Evolutionary conservation across 192 early-diverging fungal species (phyloP).

Genomic region (Dispira parvispora): DNA sequence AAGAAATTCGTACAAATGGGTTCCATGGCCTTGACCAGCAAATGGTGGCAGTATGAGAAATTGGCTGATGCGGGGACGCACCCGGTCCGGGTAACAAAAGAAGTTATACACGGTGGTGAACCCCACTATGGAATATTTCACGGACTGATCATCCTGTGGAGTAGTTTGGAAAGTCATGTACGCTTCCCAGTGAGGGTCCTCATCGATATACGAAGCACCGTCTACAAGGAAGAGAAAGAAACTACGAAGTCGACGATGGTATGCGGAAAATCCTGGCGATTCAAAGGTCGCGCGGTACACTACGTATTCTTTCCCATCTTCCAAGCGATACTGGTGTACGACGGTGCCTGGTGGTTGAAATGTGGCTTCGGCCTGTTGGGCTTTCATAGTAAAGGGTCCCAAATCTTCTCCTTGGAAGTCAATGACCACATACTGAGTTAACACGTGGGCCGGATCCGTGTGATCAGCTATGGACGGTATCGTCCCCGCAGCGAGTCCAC

Average conservation of each 20-base stretch:
- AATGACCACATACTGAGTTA: not conserved
- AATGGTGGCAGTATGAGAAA: conserved; percentile 85
- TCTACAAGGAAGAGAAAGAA: conserved; percentile 80
- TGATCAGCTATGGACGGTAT: not conserved
- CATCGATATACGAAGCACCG: conserved; percentile 73
- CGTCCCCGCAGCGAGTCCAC: not conserved
- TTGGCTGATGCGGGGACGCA: conserved; percentile 82
- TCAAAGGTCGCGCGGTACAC: conserved; percentile 34
- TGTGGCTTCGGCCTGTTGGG: conserved; percentile 3
- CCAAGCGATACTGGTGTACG: conserved; percentile 45
- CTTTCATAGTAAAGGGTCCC: not conserved
- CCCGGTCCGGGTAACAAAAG: conserved; percentile 61
- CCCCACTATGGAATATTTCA: conserved; percentile 59
- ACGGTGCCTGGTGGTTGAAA: conserved; percentile 72
- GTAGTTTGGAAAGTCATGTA: conserved; percentile 42
- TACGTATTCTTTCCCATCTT: conserved; percentile 36
- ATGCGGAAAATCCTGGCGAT: conserved; percentile 47
- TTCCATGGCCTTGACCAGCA: conserved; percentile 69
- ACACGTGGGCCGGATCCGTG: not conserved
- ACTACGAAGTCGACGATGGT: conserved; percentile 61
- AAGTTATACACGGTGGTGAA: conserved; percentile 76
- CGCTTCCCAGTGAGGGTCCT: conserved; percentile 71
- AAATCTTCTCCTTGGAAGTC: not conserved
- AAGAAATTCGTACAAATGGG: conserved; percentile 44
- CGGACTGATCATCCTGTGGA: conserved; percentile 16